Evolutionary conservation across 2,329 filamentous ascomycete genomes (phyloP).

Genomic region (Fusarium devonianum): DNA sequence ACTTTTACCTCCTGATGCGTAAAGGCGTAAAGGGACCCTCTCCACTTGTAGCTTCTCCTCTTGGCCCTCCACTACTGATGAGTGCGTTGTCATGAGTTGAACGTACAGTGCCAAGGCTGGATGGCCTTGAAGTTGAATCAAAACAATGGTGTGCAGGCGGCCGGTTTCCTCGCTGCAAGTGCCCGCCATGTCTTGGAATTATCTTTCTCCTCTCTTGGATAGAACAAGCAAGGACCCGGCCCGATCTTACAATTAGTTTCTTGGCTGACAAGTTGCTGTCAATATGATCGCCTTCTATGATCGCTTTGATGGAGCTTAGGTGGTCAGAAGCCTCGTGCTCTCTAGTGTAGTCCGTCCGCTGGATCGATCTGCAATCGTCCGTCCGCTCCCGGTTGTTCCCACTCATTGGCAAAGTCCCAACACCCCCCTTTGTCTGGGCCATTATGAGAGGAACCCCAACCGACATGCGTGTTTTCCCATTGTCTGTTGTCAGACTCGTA

Average conservation of each 20-base stretch:
- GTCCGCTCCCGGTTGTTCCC: too few relatives aligned
- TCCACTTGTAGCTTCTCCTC: conserved; percentile 10
- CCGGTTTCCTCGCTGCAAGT: background rate
- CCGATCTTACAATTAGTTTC: background rate
- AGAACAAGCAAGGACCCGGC: conserved; percentile 3
- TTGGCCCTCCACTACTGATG: background rate
- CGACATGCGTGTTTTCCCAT: too few relatives aligned
- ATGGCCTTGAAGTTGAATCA: conserved; percentile 17
- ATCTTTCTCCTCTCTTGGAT: background rate
- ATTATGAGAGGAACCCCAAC: too few relatives aligned
- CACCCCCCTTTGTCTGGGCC: too few relatives aligned
- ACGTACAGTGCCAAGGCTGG: background rate
- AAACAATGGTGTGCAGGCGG: conserved; percentile 12
- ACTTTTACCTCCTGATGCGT: conserved; percentile 3
- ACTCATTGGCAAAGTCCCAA: too few relatives aligned
- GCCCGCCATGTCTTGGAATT: background rate
- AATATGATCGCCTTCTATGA: too few relatives aligned
- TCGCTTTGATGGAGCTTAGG: too few relatives aligned
- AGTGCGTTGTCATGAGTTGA: background rate
- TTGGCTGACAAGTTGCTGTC: too few relatives aligned
- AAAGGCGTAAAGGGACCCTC: background rate
- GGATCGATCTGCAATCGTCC: conserved; percentile 27
- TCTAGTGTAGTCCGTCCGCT: background rate
- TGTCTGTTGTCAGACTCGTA: background rate
- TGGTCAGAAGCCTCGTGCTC: background rate